phyloP scores from a whole-genome alignment of 306 rosid genomes.

The Erythrophleum fordii region DNA sequence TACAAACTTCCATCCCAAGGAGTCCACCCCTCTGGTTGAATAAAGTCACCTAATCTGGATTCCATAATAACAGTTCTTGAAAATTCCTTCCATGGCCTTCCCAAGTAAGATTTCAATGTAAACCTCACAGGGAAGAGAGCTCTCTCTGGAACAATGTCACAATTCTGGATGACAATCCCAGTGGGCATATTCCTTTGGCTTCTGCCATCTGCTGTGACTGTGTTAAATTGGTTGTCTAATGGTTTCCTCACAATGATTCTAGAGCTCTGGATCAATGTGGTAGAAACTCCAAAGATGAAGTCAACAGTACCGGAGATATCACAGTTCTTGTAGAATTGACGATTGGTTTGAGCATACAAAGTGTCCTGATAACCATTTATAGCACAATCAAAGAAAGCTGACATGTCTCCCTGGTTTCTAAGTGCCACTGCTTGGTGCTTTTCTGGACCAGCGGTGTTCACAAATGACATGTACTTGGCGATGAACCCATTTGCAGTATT shows the following conservation, averaged over 20 bases:
- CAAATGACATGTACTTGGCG: conserved; percentile 54
- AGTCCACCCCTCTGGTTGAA: conserved; percentile 43
- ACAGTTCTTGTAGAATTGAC: conserved; percentile 68
- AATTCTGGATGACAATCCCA: conserved; percentile 61
- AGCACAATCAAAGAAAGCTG: conserved; percentile 50
- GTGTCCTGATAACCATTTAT: conserved; percentile 64
- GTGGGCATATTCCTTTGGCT: conserved; percentile 1
- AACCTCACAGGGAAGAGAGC: conserved; percentile 41
- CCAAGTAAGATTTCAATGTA: conserved; percentile 48
- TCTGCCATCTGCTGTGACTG: conserved; percentile 58
- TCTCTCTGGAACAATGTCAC: conserved; percentile 54
- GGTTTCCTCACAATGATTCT: conserved; percentile 58
- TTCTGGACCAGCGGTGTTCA: conserved; percentile 58
- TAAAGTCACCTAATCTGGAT: conserved; percentile 48
- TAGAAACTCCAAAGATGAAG: conserved; percentile 62
- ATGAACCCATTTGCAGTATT: conserved; percentile 47
- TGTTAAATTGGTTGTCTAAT: conserved; percentile 46
- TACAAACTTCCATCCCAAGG: conserved; percentile 47
- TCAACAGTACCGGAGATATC: conserved; percentile 70
- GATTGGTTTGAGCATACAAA: conserved; percentile 49
- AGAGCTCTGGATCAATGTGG: conserved; percentile 58
- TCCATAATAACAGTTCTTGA: conserved; percentile 60
- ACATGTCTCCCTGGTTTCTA: conserved; percentile 52
- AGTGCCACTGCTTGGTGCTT: conserved; percentile 77
- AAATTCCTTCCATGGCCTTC: conserved; percentile 66